These are phyloP conservation scores for Thelonectria rubi DNA, from an alignment of 2,329 filamentous ascomycete species.

Conservation along the genomic window DNA sequence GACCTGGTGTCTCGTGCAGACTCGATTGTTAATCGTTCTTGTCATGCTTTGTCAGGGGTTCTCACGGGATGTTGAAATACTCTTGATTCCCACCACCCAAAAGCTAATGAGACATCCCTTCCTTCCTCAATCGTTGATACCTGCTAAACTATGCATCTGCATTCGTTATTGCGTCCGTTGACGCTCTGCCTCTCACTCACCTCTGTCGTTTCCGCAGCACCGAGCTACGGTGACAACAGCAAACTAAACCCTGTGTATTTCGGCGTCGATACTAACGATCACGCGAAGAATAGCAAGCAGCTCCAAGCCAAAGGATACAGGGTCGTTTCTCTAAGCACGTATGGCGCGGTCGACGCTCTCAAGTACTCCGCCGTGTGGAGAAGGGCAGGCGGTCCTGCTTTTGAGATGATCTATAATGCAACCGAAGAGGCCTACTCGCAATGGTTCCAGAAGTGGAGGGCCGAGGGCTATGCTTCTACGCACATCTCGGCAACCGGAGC, in stretches of 20 bases:
- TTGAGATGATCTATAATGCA: slow-evolving; percentile 18
- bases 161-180: neutral
- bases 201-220: neutral
- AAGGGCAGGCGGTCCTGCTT: neutral
- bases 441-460: slow-evolving; percentile 23
- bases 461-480: slow-evolving; percentile 6
- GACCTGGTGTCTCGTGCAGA: too few species aligned
- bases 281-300: neutral
- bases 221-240: neutral
- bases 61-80: neutral
- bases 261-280: slow-evolving; percentile 1
- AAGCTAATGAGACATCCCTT: neutral
- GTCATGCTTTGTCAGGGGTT: neutral
- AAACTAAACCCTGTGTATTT: slow-evolving; percentile 16
- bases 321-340: slow-evolving; percentile 27
- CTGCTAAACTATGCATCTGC: neutral
- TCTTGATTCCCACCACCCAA: neutral
- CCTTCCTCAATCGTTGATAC: neutral
- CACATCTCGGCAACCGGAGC: slow-evolving; percentile 29
- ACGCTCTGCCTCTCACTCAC: neutral
- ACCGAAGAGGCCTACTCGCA: slow-evolving; percentile 14
- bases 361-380: slow-evolving; percentile 31
- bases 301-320: slow-evolving; percentile 13
- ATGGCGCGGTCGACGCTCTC: slow-evolving; percentile 20
- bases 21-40: neutral